phyloP scores from a whole-genome alignment of 2,329 filamentous ascomycete genomes.

The Colletotrichum lindemuthianum region DNA sequence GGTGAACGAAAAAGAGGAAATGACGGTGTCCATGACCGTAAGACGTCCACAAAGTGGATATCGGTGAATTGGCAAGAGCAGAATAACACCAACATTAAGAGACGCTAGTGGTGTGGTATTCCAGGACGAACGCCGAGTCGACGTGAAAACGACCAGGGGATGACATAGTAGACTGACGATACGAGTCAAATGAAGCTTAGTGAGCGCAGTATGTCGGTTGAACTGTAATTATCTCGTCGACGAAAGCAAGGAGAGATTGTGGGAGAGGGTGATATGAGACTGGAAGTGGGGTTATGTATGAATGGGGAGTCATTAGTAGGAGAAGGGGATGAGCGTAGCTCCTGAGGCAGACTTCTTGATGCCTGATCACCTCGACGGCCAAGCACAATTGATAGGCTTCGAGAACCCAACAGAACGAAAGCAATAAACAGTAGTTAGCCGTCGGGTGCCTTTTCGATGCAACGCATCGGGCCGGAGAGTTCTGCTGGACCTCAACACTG shows the following conservation, averaged over 20 bases:
- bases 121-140: too few relatives aligned
- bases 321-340: conserved; percentile 4
- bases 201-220: background rate
- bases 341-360: conserved; percentile 22
- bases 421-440: background rate
- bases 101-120: too few relatives aligned
- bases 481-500: too few relatives aligned
- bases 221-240: background rate
- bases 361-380: conserved; percentile 2
- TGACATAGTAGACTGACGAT: too few relatives aligned
- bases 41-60: too few relatives aligned
- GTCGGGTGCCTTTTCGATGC: background rate
- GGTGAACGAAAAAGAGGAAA: conserved; percentile 1
- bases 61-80: too few relatives aligned
- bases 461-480: background rate
- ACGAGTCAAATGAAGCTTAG: background rate
- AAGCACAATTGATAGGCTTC: background rate
- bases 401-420: background rate
- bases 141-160: too few relatives aligned
- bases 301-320: conserved; percentile 4
- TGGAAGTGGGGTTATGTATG: conserved; percentile 7
- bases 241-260: background rate
- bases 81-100: too few relatives aligned
- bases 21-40: too few relatives aligned
- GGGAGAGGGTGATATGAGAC: conserved; percentile 3